Base-by-base conservation (phyloP, 495 filamentous ascomycete species). In the Hypoxylon cercidicola region DNA sequence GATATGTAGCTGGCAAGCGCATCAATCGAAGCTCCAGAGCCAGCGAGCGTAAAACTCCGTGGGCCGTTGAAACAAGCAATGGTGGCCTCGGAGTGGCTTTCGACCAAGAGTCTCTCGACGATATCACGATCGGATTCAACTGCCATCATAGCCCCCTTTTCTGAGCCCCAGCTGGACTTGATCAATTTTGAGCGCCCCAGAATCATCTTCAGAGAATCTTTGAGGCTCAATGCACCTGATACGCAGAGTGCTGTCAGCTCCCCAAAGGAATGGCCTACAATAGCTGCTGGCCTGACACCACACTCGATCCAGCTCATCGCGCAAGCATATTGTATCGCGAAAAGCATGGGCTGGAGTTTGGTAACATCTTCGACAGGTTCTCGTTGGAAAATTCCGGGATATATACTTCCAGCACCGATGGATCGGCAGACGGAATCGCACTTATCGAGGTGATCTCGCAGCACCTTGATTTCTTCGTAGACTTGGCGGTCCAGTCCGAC, bases 51-150 rank as follows among this genome's bases (percentile, higher is more conserved):
- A 39, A 80, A 79, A 54, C 75, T 82, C 5, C 69, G 64, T 0
- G 79, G 77, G 0, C 79, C 82, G 60, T 87, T 87, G 70, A 75
- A 81, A 61, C 85, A 87, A 0, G 83, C 83, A 68, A 86, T 81
- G 4, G 68, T 53, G 0, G 67, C 20, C 16, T 15, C 1, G 0
- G 13, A 76, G 12, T 20, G 35, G 57, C 37, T 72, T 15, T 75
- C 65, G 15, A 25, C 50, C 3, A 74, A 20, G 7, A 79, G 19
- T 9, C 52, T 58, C 21, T 74, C 12, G 0, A 79, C 52, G 0
- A 55, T 43, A 0, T 46, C 25, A 1, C 62, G 19, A 34, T 79
- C 74, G 0, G 68, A 75, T 45, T 85, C 79, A 0, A 86, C 53
- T 0, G 79, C 76, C 9, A 84, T 59, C 82, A 85, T 86, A 0